A percentile compares a stretch with the other conserved stretches of the same genome.
Conservation (phyloP, 2,329 filamentous ascomycete genomes). For the Phialophora chinensis region DNA sequence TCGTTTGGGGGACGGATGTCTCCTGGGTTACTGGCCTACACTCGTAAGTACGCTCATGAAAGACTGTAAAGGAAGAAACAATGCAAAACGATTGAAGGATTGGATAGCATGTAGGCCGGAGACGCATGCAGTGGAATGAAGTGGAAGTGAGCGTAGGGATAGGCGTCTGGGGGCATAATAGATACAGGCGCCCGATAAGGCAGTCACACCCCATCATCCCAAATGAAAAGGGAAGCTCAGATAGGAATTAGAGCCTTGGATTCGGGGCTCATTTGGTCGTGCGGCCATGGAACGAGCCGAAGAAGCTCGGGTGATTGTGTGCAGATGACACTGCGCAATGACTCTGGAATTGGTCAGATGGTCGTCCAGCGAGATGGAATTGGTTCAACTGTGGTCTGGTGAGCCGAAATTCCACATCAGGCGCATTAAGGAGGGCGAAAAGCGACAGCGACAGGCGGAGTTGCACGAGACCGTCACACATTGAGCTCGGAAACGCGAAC, state of each 20-base stretch:
- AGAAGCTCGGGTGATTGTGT: constrained; percentile 25
- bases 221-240: constrained; percentile 9
- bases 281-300: constrained; percentile 33
- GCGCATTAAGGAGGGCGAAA: constrained; percentile 17
- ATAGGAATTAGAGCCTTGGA: constrained; percentile 10
- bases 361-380: neutral
- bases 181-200: constrained; percentile 32
- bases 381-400: neutral
- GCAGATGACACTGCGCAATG: constrained; percentile 38
- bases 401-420: constrained; percentile 3
- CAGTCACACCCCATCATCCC: constrained; percentile 26
- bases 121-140: constrained; percentile 1
- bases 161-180: neutral
- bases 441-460: constrained; percentile 14
- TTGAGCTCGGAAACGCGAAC: constrained; percentile 2
- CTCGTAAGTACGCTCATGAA: constrained; percentile 11
- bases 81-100: constrained; percentile 12
- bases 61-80: constrained; percentile 12
- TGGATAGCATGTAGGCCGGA: neutral
- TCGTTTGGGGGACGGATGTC: neutral
- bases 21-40: neutral
- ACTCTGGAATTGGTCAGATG: constrained; percentile 35
- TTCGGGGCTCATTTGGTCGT: constrained; percentile 18
- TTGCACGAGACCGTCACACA: constrained; percentile 26
- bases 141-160: constrained; percentile 24